Base-by-base conservation (phyloP, 371 early-diverging fungal species). In the Lichtheimia ramosa region DNA sequence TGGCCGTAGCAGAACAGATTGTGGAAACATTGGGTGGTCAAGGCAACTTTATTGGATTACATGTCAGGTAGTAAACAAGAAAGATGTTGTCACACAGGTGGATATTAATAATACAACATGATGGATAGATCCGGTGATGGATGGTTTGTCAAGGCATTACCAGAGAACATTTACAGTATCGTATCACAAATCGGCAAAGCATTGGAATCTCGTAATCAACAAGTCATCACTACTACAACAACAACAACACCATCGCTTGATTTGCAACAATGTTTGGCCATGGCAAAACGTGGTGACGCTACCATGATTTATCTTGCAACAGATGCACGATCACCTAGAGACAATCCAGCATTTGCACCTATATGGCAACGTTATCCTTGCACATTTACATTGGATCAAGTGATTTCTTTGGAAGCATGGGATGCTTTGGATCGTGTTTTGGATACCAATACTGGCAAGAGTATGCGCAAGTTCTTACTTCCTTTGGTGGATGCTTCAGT, bases 261-360 rank as follows among this genome's bases (percentile, higher is more conserved):
- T 2, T 40, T 68, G 16, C 48, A 52, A 4, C 58, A 59, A 48
- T 73, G 73, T 42, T 28, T 69, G 34, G 52, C 48, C n/a, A 54
- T 73, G n/a, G 65, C 74, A 23, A 63, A 59, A 34, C n/a, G 49
- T 3, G 63, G 64, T 14, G 58, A 69, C 12, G 59, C 61, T 23
- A 69, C 73, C 0, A 49, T 79, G 12, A 75, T 86, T 40, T 86
- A 79, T 54, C 66, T 86, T 62, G 86, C 86, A 3, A 86, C 86
- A 0, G 86, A 86, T 59, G 82, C 79, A 0, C 64, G 75, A 2
- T 64, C 65, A 23, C 82, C 86, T 12, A 61, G 82, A 43, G 57
- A 54, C 21, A 73, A 76, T 54, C 60, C 64, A 15, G 65, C 74
- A 14, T 77, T 81, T 63, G 69, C 68, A 16, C 66, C 71, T 7